Base-by-base conservation (phyloP, 2,329 filamentous ascomycete genomes). In the Talaromyces sp. region DNA sequence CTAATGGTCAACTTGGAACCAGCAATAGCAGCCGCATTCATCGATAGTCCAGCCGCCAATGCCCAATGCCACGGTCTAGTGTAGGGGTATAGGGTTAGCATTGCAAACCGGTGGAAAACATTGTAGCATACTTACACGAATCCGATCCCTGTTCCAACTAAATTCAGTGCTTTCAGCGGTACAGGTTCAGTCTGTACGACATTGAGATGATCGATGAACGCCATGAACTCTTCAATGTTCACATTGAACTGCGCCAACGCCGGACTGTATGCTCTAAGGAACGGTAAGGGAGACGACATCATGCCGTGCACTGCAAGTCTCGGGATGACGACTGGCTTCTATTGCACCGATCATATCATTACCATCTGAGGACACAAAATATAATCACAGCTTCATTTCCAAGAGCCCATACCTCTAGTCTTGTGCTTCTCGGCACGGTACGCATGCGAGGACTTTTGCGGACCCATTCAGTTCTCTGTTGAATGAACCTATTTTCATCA, bases 21-120 rank as follows among this genome's bases (percentile, higher is more conserved):
- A 33, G 58, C 41, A 10, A 47, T 61, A 49, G 58, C 58, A 43
- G 58, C 37, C 22, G 58, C 58, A 5, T 49, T 61, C 41, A 61
- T 33, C 17, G 58, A 41, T n/a, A 61, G 58, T 17, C 58, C 58
- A 49, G 25, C 58, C 45, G 58, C 58, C 10, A 61, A 39, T 31
- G 58, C 58, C 58, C 58, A 61, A 61, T 61, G 58, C 58, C 58
- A 61, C 17, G 58, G 58, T 37, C 58, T 60, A 15, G 58, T 47
- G 8, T 43, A 8, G 17, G 25, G 10, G 17, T 49, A 11, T 49
- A 4, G 8, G n/a, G 58, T 61, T 11, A 61, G 58, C 45, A 61
- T 10, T 27, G 13, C 17, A 43, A 43, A 43, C 27, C 3, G 17
- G n/a, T 11, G 27, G 3, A 49, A 5, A 25, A 25, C 6, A 45